Evolutionary conservation across 2,329 filamentous ascomycete species (phyloP).

Genomic region (Penicillium paneum): DNA sequence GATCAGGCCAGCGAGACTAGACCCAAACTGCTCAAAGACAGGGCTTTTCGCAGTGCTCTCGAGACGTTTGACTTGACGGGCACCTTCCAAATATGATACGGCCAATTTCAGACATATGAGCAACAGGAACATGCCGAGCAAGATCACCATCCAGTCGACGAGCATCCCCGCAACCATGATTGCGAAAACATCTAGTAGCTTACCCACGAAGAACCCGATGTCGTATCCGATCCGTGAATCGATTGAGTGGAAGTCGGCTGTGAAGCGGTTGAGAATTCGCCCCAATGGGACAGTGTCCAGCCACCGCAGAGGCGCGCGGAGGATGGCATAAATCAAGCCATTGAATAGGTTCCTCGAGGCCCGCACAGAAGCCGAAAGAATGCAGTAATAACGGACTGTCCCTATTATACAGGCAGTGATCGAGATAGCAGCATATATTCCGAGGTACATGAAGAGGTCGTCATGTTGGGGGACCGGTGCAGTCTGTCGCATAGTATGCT

Average conservation of each 20-base stretch:
- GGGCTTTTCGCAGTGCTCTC: slow-evolving; percentile 75
- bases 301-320: slow-evolving; percentile 73
- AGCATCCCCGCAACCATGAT: slow-evolving; percentile 65
- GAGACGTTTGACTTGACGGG: slow-evolving; percentile 71
- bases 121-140: slow-evolving; percentile 60
- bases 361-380: slow-evolving; percentile 64
- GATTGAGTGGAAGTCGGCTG: slow-evolving; percentile 70
- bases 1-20: slow-evolving; percentile 66
- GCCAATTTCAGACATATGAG: slow-evolving; percentile 48
- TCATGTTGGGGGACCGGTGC: slow-evolving; percentile 33
- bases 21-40: slow-evolving; percentile 75
- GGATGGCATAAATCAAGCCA: slow-evolving; percentile 63
- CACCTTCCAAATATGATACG: slow-evolving; percentile 63
- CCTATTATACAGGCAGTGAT: slow-evolving; percentile 57
- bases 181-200: slow-evolving; percentile 61
- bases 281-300: slow-evolving; percentile 76
- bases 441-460: slow-evolving; percentile 57
- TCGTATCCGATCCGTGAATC: slow-evolving; percentile 66
- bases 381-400: slow-evolving; percentile 60
- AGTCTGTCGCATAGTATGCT: slow-evolving; percentile 12
- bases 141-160: slow-evolving; percentile 55
- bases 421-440: slow-evolving; percentile 64
- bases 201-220: slow-evolving; percentile 58
- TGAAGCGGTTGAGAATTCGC: slow-evolving; percentile 73
- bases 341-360: slow-evolving; percentile 68